Conservation (phyloP, 371 early-diverging fungal species). For the Chytridium lagenaria region DNA sequence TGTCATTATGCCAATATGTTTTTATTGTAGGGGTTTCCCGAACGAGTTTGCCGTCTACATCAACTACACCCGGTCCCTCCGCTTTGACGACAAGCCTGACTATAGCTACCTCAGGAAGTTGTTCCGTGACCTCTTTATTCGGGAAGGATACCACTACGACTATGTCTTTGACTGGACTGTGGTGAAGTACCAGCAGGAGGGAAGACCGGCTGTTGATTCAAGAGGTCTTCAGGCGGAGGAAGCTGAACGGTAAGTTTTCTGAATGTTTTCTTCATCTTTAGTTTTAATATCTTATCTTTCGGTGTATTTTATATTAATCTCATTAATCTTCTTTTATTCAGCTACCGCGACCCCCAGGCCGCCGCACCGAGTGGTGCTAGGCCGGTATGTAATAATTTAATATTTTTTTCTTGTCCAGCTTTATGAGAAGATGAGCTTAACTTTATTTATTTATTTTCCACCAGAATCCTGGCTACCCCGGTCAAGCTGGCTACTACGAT, state of each 20-base stretch:
- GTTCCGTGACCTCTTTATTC: conserved; percentile 93
- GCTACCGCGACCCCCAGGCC: background rate
- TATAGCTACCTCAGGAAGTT: conserved; percentile 97
- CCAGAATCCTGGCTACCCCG: background rate
- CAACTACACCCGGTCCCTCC: conserved; percentile 94
- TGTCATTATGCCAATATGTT: background rate
- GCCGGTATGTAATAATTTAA: background rate
- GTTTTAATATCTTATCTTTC: background rate
- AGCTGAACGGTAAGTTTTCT: background rate
- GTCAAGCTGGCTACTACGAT: conserved; percentile 16
- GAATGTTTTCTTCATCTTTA: background rate
- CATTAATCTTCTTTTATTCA: background rate
- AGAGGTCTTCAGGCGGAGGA: conserved; percentile 4
- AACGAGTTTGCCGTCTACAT: conserved; percentile 96
- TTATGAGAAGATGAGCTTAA: background rate
- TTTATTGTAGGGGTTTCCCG: conserved; percentile 73
- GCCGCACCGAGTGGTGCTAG: background rate
- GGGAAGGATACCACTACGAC: conserved; percentile 94
- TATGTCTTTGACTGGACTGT: conserved; percentile 97
- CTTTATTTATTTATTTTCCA: background rate
- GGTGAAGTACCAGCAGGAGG: conserved; percentile 36
- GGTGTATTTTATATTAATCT: background rate
- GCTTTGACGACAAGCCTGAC: conserved; percentile 99
- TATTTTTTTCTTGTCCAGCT: background rate
- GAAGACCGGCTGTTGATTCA: background rate